phyloP scores from a whole-genome alignment of 257 asterid genomes.

The Plantago major region DNA sequence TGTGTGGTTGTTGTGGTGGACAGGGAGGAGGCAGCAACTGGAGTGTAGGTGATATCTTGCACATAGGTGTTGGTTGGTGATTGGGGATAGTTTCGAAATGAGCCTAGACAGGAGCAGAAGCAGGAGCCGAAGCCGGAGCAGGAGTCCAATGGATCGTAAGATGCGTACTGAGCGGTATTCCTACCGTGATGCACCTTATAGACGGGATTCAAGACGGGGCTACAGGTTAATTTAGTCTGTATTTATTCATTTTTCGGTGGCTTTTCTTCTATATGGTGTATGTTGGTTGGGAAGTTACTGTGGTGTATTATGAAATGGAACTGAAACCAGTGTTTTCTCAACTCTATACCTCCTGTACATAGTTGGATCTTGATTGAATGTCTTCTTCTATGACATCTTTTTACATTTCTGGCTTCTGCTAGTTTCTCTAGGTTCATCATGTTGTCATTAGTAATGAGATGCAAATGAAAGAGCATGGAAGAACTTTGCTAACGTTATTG shows the following conservation, averaged over 20 bases:
- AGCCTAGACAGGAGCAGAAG: conserved; percentile 60
- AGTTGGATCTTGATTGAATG: conserved; percentile 4
- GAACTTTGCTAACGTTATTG: background rate
- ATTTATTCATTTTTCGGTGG: conserved; percentile 35
- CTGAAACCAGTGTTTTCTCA: conserved; percentile 19
- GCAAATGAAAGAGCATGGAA: background rate
- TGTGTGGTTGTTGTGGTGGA: conserved; percentile 82
- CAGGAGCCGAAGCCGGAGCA: conserved; percentile 72
- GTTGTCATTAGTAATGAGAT: background rate
- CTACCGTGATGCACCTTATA: conserved; percentile 94
- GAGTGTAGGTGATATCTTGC: conserved; percentile 56
- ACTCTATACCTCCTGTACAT: conserved; percentile 4
- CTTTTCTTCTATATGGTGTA: conserved; percentile 29
- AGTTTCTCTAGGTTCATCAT: background rate
- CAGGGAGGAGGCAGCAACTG: conserved; percentile 89
- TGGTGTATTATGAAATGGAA: conserved; percentile 23
- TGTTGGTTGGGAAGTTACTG: conserved; percentile 27
- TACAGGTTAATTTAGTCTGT: conserved; percentile 76
- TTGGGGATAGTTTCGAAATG: conserved; percentile 49
- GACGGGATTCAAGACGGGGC: conserved; percentile 75
- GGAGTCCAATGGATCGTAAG: conserved; percentile 96
- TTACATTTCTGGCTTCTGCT: background rate
- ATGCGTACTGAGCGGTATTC: conserved; percentile 76
- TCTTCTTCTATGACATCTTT: background rate
- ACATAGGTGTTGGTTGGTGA: conserved; percentile 44